These are phyloP conservation scores for Nicotiana sylvestris DNA, from an alignment of 257 asterid species.

Conservation along the genomic window DNA sequence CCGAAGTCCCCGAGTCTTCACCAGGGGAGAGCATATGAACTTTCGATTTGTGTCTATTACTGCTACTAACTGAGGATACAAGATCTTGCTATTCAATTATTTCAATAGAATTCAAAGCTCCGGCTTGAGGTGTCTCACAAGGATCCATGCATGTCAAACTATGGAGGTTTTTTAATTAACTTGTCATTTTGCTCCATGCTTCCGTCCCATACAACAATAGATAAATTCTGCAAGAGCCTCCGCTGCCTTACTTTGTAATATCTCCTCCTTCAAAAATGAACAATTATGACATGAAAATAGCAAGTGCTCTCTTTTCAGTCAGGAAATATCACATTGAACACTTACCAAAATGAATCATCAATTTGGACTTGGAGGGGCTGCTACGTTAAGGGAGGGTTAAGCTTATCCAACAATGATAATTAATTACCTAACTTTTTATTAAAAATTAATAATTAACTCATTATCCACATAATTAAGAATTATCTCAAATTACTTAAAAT, in stretches of 20 bases:
- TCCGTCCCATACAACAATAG: constrained; percentile 73
- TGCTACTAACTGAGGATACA: constrained; percentile 60
- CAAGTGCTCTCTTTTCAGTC: neutral
- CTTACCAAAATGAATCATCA: constrained; percentile 31
- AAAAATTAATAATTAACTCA: too few species aligned
- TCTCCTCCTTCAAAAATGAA: constrained; percentile 72
- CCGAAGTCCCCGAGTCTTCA: constrained; percentile 32
- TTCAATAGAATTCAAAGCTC: constrained; percentile 70
- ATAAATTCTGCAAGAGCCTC: constrained; percentile 95
- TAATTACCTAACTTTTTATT: too few species aligned
- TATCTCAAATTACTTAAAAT: too few species aligned
- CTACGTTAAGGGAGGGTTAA: too few species aligned
- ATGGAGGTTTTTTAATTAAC: constrained; percentile 74
- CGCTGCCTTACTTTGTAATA: constrained; percentile 89
- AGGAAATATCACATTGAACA: constrained; percentile 4
- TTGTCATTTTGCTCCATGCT: constrained; percentile 95
- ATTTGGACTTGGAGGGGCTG: too few species aligned
- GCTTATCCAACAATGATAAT: too few species aligned
- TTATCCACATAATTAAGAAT: too few species aligned
- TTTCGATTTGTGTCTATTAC: constrained; percentile 57
- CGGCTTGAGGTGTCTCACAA: constrained; percentile 96
- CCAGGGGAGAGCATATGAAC: constrained; percentile 62
- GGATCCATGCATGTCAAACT: constrained; percentile 88
- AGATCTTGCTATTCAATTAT: constrained; percentile 88
- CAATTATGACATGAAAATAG: constrained; percentile 13